Conservation (phyloP, 2,329 filamentous ascomycete genomes). For the Thielaviopsis populi region DNA sequence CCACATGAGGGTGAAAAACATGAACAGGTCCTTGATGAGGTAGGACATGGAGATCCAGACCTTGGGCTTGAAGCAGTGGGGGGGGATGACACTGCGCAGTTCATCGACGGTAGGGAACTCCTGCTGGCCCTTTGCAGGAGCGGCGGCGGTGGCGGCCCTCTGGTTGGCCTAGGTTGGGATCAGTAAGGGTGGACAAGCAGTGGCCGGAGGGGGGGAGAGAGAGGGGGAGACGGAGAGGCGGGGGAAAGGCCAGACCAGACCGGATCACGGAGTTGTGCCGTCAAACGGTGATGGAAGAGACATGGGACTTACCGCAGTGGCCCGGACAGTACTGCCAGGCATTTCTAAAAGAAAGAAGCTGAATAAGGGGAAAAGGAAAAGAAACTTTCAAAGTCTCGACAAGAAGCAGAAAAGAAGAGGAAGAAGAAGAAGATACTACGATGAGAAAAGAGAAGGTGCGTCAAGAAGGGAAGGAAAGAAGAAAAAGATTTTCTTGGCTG, state of each 20-base stretch:
- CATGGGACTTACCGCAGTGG: constrained; percentile 5
- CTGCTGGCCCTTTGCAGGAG: not conserved
- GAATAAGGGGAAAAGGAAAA: constrained; percentile 7
- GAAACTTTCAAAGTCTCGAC: constrained; percentile 6
- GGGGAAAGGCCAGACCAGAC: not conserved
- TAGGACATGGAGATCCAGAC: constrained; percentile 38
- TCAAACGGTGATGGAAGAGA: not conserved
- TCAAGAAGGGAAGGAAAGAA: constrained; percentile 6
- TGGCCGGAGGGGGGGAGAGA: not conserved
- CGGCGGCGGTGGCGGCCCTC: not conserved
- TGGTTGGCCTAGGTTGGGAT: constrained; percentile 11
- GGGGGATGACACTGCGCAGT: constrained; percentile 39
- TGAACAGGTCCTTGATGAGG: constrained; percentile 39
- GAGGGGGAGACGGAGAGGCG: not conserved
- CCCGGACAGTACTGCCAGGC: constrained; percentile 8
- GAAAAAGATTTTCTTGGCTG: not conserved
- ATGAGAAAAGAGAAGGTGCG: not conserved
- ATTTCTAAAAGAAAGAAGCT: constrained; percentile 11
- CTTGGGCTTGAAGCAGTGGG: constrained; percentile 45
- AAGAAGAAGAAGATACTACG: not conserved
- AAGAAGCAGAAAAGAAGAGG: not conserved
- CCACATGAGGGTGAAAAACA: constrained; percentile 34
- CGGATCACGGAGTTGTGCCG: not conserved
- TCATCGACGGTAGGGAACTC: constrained; percentile 32
- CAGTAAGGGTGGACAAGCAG: constrained; percentile 8